A percentile compares a stretch with the other conserved stretches of the same genome.
Evolutionary conservation across 164 flowering plant species (phyloP).

Genomic region (Vitis rotundifolia): DNA sequence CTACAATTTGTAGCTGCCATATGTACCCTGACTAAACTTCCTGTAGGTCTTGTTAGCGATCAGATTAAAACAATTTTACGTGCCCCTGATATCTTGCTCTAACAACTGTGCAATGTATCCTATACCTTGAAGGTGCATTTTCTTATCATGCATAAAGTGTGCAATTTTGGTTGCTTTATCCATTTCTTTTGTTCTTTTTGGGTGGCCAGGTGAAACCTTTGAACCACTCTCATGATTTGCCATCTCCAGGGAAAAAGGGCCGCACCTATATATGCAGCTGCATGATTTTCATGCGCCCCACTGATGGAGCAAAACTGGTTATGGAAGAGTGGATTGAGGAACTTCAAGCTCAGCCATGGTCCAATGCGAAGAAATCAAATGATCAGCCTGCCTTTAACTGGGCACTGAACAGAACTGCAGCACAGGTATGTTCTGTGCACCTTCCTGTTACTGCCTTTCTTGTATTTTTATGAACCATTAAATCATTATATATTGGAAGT

Average conservation of each 20-base stretch:
- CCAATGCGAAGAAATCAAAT: slow-evolving; percentile 73
- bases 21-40: too few relatives aligned
- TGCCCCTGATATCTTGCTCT: too few relatives aligned
- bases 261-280: slow-evolving; percentile 96
- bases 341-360: slow-evolving; percentile 88
- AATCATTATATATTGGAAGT: too few relatives aligned
- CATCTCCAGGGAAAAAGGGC: slow-evolving; percentile 96
- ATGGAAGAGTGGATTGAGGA: slow-evolving; percentile 97
- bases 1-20: too few relatives aligned
- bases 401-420: slow-evolving; percentile 83
- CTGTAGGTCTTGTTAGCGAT: too few relatives aligned
- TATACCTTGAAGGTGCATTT: too few relatives aligned
- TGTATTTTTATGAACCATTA: neutral
- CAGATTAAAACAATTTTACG: too few relatives aligned
- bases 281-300: slow-evolving; percentile 89
- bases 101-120: too few relatives aligned
- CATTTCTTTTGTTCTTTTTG: slow-evolving; percentile 11
- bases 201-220: slow-evolving; percentile 79
- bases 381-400: slow-evolving; percentile 98
- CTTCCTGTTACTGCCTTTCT: neutral
- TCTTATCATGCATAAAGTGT: too few relatives aligned
- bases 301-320: slow-evolving; percentile 78
- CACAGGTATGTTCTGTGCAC: slow-evolving; percentile 49
- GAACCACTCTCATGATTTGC: slow-evolving; percentile 85
- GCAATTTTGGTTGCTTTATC: too few relatives aligned